Base-by-base conservation (phyloP, 352 stramenopile species). In the Globisporangium apiculatum region DNA sequence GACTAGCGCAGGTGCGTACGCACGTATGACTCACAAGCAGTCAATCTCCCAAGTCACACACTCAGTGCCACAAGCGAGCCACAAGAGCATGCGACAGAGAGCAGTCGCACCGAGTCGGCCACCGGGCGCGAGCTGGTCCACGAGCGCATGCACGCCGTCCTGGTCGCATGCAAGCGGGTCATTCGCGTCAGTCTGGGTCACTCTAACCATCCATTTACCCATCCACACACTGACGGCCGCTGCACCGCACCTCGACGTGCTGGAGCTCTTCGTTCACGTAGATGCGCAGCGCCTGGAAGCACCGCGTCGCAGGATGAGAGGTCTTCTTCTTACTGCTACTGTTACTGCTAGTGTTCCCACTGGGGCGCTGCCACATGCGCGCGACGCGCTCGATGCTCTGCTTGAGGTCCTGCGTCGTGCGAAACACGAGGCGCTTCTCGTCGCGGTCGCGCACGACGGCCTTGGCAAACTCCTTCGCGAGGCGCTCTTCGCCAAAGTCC, bases 401-500 rank as follows among this genome's bases (percentile, higher is more conserved):
- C 14, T 79, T 76, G 53, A 93, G 61, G 48, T 91, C 73, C 17
- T 59, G 67, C 10, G 83, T 93, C n/a, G 78, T 82, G 43, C 52
- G 51, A 54, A 91, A 93, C 48, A 73, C 61, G 50, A 78, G 57
- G 5, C 58, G 48, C 38, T 65, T 61, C 57, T 81, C 71, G 35
- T 87, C 79, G 40, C 83, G 73, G 50, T 86, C 71, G 11, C 81
- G 73, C 18, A 93, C 75, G 47, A 93, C 87, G 9, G 80, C 79
- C 63, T 91, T 89, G 35, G 83, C 83, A 59, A 78, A 91, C 62
- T 93, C 80, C 53, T 93, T 93, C 3, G 80, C 80, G 45, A 88
- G 67, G 15, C 67, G 69, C 56, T 93, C 83, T 60, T 92, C 79
- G n/a, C 83, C 83, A 60, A 73, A 86, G 15, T 74, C 62, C 14